Conservation (phyloP, 768 basidiomycete genomes). For the Butyriboletus loyo region DNA sequence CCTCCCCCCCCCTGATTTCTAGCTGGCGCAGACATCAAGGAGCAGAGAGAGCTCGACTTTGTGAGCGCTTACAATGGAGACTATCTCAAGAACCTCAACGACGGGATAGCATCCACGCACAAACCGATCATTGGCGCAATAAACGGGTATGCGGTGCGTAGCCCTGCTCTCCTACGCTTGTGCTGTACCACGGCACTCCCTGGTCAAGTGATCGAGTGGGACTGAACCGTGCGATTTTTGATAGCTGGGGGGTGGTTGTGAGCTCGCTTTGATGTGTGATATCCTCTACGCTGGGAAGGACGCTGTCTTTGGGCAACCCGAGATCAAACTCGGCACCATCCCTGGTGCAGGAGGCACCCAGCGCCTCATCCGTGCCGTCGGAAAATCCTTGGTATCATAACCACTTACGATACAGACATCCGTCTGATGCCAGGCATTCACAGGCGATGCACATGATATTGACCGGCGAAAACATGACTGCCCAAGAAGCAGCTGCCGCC, state of each 20-base stretch:
- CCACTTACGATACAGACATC: not conserved
- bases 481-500: slow-evolving; percentile 42
- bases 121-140: slow-evolving; percentile 95
- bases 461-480: slow-evolving; percentile 46
- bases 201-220: not conserved
- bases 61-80: slow-evolving; percentile 43
- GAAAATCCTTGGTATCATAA: slow-evolving; percentile 57
- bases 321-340: slow-evolving; percentile 92
- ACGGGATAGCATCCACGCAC: slow-evolving; percentile 49
- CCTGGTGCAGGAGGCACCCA: slow-evolving; percentile 95
- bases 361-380: slow-evolving; percentile 78
- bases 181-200: too few relatives aligned
- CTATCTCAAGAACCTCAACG: slow-evolving; percentile 45
- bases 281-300: slow-evolving; percentile 85
- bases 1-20: not conserved
- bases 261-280: slow-evolving; percentile 94
- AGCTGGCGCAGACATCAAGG: slow-evolving; percentile 97
- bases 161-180: not conserved
- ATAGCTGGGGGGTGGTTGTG: slow-evolving; percentile 94
- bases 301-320: slow-evolving; percentile 92
- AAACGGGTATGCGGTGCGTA: slow-evolving; percentile 77
- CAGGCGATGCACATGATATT: slow-evolving; percentile 57
- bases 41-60: slow-evolving; percentile 86
- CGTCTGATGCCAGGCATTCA: not conserved
- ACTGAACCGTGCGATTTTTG: slow-evolving; percentile 22